Base-by-base conservation (phyloP, 192 early-diverging fungal species). In the Glomus cerebriforme region DNA sequence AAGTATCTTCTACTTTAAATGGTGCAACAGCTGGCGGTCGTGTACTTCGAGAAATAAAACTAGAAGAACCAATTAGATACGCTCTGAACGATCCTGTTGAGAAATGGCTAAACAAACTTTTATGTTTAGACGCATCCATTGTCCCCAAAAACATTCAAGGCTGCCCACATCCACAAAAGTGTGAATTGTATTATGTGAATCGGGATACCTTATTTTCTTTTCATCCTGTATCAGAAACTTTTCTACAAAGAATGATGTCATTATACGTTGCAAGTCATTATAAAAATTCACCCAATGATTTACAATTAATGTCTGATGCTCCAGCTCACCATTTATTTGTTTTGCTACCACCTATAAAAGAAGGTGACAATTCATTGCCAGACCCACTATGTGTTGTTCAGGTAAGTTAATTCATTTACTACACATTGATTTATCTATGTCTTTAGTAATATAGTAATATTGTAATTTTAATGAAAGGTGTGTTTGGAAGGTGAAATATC, bases 291-390 rank as follows among this genome's bases (percentile, higher is more conserved):
- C 98, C 98, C 37, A 97, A 99, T 83, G 98, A 99, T 81, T 85
- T 99, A 82, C 97, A 98, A 85, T 86, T 99, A 72, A 89, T 99
- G 87, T 96, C 94, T 84, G 98, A 99, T 77, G 98, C 98, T 1
- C 98, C 98, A 19, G 96, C 95, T 1, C 98, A 99, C 86, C 96
- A 97, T 79, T 86, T 99, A 64, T 98, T 98, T 88, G 98, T 99
- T 27, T 90, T 99, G 8, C 82, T 98, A 47, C 97, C 98, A 65
- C 98, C 97, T 4, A 86, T 96, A 62, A 90, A 91, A 79, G 90
- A 91, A 49, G 85, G 83, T 26, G 87, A 88, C 58, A 85, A 85
- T 7, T 85, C 91, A 12, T 85, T 99, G 19, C 98, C 98, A 2
- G 98, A 99, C 80, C 98, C 98, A 1, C 85, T 99, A 71, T 93